Base-by-base conservation (phyloP, 73 alveolate species). In the Paraurostyla sp. region DNA sequence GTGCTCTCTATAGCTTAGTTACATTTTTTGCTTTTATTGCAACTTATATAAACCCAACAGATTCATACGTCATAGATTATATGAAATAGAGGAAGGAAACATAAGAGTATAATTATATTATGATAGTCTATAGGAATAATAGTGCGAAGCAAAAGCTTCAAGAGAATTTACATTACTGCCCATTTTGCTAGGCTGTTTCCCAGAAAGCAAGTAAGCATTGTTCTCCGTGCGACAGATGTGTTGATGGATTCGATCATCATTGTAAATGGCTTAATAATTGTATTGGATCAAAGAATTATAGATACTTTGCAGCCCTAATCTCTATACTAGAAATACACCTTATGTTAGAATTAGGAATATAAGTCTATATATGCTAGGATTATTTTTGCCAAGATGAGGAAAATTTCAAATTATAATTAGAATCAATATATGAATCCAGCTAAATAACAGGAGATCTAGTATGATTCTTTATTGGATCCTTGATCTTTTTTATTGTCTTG, bases 251-350 rank as follows among this genome's bases (percentile, higher is more conserved):
- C 82, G 97, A 89, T 80, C 99, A 96, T 83, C 99, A 96, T 54
- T 96, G 98, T 68, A 88, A 85, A 56, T 96, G 98, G 99, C 90
- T 96, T 49, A 96, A 96, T 86, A 96, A 96, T 85, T 96, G 99
- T 43, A 89, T 96, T 46, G 99, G 97, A 33, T 87, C 71, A 2
- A 52, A 25, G 33, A 92, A 92, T 84, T 88, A 92, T 33, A 0
- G 43, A 18, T 25, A 40, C 20, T 90, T 65, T 38, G 69, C 69
- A 9, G 23, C 23, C 9, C 27, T 54, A 13, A 54, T 54, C 23
- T 27, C 40, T 6, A 13, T 54, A 7, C 15, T 54, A 20, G 33
- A 54, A 18, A 9, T n/a, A 20, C 69, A 54, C 23, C 40, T 54
- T 54, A 18, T 54, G 9, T 13, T 54, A 18, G 69, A 54, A 18